Base-by-base conservation (phyloP, 306 rosid species). In the Ziziphus jujuba region DNA sequence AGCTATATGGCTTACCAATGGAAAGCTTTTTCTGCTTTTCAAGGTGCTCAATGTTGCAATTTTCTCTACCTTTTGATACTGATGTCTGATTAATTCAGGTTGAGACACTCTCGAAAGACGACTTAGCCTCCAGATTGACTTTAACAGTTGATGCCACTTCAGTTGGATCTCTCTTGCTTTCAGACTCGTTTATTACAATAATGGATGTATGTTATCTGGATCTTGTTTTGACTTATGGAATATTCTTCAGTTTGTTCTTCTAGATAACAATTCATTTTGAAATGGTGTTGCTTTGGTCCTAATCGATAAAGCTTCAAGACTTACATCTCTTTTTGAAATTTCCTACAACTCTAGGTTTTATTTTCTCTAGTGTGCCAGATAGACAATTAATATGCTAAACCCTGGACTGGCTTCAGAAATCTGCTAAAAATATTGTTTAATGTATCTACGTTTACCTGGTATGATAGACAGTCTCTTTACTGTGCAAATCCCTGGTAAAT, bases 91-190 rank as follows among this genome's bases (percentile, higher is more conserved):
- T 49, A 40, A 65, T 71, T 74, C 81, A 93, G 99, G 99, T 93
- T 66, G 99, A 93, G 79, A 93, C 87, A 56, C 92, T 93, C 66
- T 88, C 97, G 49, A 86, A 69, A 81, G 99, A 93, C 9, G 99
- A 93, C 77, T 74, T 93, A 81, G 99, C 97, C 63, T 85, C 99
- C 56, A 87, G 99, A 84, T 75, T 93, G 86, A 90, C 95, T 48
- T 80, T 93, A 83, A 90, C 95, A 57, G 90, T 90, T 17, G 96
- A 85, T 78, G 84, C 85, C 80, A 90, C 91, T 75, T 79, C 95
- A 44, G 86, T 93, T 68, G 99, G 95, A 80, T 80, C 95, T 17
- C 89, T 91, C 72, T 82, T 90, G 75, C 89, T 93, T 75, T 74
- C 99, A 62, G 97, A 90, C 73, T 83, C 96, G 12, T 83, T 75